Base-by-base conservation (phyloP, 805 yeast genomes). In the Torulaspora franciscae region DNA sequence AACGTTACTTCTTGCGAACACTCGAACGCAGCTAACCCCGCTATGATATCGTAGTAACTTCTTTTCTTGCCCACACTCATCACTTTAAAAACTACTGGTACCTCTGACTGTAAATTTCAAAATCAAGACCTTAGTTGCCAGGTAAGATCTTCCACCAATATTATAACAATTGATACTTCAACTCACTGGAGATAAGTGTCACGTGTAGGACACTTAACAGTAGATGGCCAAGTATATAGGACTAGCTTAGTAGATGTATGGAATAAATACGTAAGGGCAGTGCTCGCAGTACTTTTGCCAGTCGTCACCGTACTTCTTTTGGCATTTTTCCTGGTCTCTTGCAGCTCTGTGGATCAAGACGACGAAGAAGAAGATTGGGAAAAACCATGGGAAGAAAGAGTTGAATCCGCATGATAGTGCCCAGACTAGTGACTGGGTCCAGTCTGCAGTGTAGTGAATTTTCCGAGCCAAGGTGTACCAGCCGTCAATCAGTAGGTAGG, bases 401-500 rank as follows among this genome's bases (percentile, higher is more conserved):
- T 73, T 74, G 66, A 83, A 81, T 0, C 99, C 99, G 67, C 96
- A 88, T 50, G 81, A 76, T 49, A 93, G 74, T 4, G 91, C 95
- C 99, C 99, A 93, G 37, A 93, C 76, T 56, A 86, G 71, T 40
- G 95, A 77, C 72, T 89, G 96, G 39, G 77, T 71, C 76, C 81
- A 88, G 66, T 93, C 99, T 17, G 95, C 96, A 29, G 97, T 89
- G 74, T 93, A 93, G 69, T 90, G 95, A 51, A 83, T 80, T 70
- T 93, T 93, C 71, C 98, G 83, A 11, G 97, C 98, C 58, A 83
- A 87, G 51, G 75, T 81, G 70, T 82, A 84, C 96, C 98, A 91
- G 33, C 99, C 99, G 61, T 89, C 96, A 42, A 90, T 81, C 55
- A 93, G 75, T 63, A 93, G 75, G 28, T 79, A 71, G 10, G 95